These are phyloP conservation scores for Sporothrix globosa DNA, from an alignment of 2,329 filamentous ascomycete species.

Conservation along the genomic window DNA sequence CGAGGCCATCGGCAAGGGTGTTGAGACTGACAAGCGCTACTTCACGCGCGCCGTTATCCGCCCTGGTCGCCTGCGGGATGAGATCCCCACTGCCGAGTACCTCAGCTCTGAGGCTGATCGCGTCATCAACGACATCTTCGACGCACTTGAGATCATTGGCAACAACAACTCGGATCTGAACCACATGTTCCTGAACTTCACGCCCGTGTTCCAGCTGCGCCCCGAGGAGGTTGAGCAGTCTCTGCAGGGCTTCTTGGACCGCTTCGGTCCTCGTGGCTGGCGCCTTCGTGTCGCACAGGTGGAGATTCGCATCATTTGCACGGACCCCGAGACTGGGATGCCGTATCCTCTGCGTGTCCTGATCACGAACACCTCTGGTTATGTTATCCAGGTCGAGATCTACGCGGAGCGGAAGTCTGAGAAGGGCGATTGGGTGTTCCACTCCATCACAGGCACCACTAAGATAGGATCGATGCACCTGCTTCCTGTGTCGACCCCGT, in stretches of 20 bases:
- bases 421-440: constrained; percentile 98
- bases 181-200: constrained; percentile 99
- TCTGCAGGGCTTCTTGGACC: constrained; percentile 91
- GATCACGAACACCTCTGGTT: constrained; percentile 97
- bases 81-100: constrained; percentile 98
- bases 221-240: constrained; percentile 90
- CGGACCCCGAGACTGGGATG: constrained; percentile 78
- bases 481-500: constrained; percentile 85
- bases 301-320: constrained; percentile 98
- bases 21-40: constrained; percentile 96
- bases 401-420: constrained; percentile 98
- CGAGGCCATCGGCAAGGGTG: constrained; percentile 91
- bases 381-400: constrained; percentile 95
- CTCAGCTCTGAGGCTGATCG: constrained; percentile 96
- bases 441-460: constrained; percentile 91
- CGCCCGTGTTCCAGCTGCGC: constrained; percentile 89
- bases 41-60: constrained; percentile 96
- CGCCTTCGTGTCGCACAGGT: constrained; percentile 94
- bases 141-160: constrained; percentile 96
- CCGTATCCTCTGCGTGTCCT: constrained; percentile 93
- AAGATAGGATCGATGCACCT: constrained; percentile 96
- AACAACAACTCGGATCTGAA: constrained; percentile 99
- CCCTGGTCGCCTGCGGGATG: constrained; percentile 89
- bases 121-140: constrained; percentile 95
- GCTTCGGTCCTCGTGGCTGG: constrained; percentile 94